A percentile compares a stretch with the other conserved stretches of the same genome.
phyloP scores from a whole-genome alignment of 148 eudicot species.

The Rhododendron williamsianum region DNA sequence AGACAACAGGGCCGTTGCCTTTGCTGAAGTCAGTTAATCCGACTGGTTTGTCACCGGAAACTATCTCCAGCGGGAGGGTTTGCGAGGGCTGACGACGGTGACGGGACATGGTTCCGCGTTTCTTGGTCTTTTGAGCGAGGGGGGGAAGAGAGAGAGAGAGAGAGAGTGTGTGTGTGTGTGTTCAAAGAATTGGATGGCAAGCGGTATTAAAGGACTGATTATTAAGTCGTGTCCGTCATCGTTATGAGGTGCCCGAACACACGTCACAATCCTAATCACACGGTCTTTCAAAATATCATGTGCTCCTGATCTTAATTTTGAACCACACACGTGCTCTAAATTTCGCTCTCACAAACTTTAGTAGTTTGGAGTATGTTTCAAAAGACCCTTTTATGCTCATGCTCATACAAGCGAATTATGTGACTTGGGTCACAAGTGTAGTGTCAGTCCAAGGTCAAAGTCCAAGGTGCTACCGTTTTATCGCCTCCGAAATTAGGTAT shows the following conservation, averaged over 20 bases:
- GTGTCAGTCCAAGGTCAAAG: neutral
- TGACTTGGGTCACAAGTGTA: too few species aligned
- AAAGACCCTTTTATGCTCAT: too few species aligned
- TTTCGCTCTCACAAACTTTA: too few species aligned
- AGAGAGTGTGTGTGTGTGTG: neutral
- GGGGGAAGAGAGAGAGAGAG: neutral
- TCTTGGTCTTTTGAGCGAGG: neutral
- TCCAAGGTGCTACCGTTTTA: neutral
- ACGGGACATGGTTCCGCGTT: neutral
- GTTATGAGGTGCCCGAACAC: neutral
- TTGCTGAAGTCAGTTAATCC: neutral
- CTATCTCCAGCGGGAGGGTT: neutral
- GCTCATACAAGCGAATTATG: too few species aligned
- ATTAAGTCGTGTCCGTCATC: neutral
- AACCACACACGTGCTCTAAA: too few species aligned
- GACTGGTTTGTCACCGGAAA: neutral
- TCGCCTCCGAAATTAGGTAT: neutral
- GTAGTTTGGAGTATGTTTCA: too few species aligned
- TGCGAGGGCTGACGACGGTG: slow-evolving; percentile 1
- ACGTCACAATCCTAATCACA: neutral
- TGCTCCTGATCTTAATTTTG: too few species aligned
- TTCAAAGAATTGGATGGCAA: neutral
- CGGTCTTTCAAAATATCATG: too few species aligned
- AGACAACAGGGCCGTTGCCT: neutral
- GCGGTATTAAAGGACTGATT: neutral